A percentile compares a stretch with the other conserved stretches of the same genome.
phyloP scores from a whole-genome alignment of 1,284 basidiomycete genomes.

The Abortiporus biennis region DNA sequence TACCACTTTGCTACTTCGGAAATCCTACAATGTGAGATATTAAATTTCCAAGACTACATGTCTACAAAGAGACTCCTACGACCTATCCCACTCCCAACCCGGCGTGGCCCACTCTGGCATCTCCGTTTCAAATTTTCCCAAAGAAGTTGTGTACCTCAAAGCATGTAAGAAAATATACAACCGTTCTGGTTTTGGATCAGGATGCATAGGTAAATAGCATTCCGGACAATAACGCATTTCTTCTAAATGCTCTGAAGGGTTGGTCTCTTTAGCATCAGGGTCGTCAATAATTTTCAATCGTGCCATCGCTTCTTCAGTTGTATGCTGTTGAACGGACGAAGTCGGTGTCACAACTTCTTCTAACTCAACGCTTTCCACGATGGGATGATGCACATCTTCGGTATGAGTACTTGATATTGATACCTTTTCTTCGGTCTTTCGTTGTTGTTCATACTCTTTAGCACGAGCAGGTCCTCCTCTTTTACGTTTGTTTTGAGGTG shows the following conservation, averaged over 20 bases:
- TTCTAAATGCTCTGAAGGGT: constrained; percentile 10
- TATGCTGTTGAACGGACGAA: constrained; percentile 28
- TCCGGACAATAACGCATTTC: constrained; percentile 65
- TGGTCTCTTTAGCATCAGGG: not conserved
- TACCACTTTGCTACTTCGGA: not conserved
- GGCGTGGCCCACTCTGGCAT: constrained; percentile 70
- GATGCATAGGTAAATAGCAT: constrained; percentile 86
- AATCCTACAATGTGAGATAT: not conserved
- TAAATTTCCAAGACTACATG: not conserved
- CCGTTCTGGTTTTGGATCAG: constrained; percentile 85
- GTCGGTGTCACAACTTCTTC: not conserved
- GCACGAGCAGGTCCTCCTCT: constrained; percentile 40
- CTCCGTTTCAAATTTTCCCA: constrained; percentile 70
- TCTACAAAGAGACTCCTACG: too few relatives aligned
- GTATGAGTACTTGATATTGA: not conserved
- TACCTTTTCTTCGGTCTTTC: not conserved
- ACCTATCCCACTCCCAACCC: constrained; percentile 56
- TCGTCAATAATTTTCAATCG: constrained; percentile 25
- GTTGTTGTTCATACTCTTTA: not conserved
- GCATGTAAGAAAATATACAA: constrained; percentile 95
- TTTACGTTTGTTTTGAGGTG: constrained; percentile 51
- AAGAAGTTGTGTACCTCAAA: constrained; percentile 70
- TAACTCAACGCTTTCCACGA: not conserved
- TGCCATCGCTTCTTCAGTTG: constrained; percentile 37
- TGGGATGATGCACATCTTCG: not conserved